Evolutionary conservation across 306 rosid genomes (phyloP).

Genomic region (Cyclanthera cordifolia): DNA sequence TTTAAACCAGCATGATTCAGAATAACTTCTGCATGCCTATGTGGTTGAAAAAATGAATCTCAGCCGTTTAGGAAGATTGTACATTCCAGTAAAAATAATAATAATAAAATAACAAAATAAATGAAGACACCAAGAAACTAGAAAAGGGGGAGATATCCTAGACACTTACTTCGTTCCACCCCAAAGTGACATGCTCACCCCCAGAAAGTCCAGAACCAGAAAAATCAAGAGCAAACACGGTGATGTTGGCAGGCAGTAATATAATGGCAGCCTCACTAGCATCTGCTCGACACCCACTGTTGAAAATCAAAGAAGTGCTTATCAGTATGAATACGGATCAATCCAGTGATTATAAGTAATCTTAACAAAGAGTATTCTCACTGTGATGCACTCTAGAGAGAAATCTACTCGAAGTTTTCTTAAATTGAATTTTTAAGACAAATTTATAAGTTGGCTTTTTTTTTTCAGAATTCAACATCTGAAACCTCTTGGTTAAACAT

Average conservation of each 20-base stretch:
- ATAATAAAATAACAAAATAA: not conserved
- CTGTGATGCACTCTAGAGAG: not conserved
- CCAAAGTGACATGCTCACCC: slow-evolving; percentile 89
- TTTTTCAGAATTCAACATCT: too few relatives aligned
- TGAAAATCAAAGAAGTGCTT: slow-evolving; percentile 18
- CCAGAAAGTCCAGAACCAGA: slow-evolving; percentile 96
- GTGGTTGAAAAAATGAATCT: not conserved
- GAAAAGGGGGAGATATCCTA: not conserved
- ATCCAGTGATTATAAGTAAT: not conserved
- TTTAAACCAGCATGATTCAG: not conserved
- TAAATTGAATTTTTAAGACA: slow-evolving; percentile 4
- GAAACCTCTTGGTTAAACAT: too few relatives aligned
- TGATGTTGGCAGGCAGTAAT: slow-evolving; percentile 87
- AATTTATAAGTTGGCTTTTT: not conserved
- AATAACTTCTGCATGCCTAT: not conserved
- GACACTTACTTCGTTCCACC: slow-evolving; percentile 86
- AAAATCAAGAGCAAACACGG: slow-evolving; percentile 89
- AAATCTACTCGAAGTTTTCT: not conserved
- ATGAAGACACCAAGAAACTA: too few relatives aligned
- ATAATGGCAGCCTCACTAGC: slow-evolving; percentile 92
- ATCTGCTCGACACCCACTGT: slow-evolving; percentile 96
- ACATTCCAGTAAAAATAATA: not conserved
- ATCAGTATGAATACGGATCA: slow-evolving; percentile 20
- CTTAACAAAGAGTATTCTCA: not conserved
- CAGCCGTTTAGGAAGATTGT: not conserved